Evolutionary conservation across 2,329 filamentous ascomycete genomes (phyloP).

Genomic region (Alternaria alternata): DNA sequence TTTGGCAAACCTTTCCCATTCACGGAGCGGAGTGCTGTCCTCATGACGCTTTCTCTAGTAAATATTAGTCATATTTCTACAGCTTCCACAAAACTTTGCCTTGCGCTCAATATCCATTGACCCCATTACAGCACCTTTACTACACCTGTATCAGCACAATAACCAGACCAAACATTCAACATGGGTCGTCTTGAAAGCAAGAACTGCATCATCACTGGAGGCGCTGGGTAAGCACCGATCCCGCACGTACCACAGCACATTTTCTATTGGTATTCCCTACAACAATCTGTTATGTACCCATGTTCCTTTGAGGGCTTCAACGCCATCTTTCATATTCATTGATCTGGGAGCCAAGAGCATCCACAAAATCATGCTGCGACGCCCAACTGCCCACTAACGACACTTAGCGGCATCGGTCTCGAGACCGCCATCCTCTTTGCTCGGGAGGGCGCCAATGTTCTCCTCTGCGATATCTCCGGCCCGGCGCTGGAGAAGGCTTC

Average conservation of each 20-base stretch:
- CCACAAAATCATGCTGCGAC: not conserved
- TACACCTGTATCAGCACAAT: slow-evolving; percentile 8
- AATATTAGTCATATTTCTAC: slow-evolving; percentile 44
- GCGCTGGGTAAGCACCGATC: slow-evolving; percentile 73
- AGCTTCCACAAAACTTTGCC: slow-evolving; percentile 33
- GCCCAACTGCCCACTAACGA: slow-evolving; percentile 25
- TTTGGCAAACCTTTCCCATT: slow-evolving; percentile 27
- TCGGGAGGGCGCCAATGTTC: slow-evolving; percentile 83
- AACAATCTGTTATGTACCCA: not conserved
- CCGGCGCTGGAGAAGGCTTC: slow-evolving; percentile 79
- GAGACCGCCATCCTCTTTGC: slow-evolving; percentile 91
- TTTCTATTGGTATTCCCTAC: not conserved
- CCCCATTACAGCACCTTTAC: slow-evolving; percentile 12
- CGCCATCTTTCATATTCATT: not conserved
- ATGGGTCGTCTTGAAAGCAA: slow-evolving; percentile 68
- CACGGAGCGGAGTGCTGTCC: slow-evolving; percentile 13
- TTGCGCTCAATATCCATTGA: slow-evolving; percentile 19
- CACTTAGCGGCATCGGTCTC: slow-evolving; percentile 82
- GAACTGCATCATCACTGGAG: slow-evolving; percentile 81
- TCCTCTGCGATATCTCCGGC: slow-evolving; percentile 85
- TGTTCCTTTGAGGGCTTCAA: not conserved
- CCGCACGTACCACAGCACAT: not conserved
- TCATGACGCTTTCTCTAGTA: slow-evolving; percentile 29
- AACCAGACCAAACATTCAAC: slow-evolving; percentile 37
- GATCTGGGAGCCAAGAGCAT: not conserved